A percentile compares a stretch with the other conserved stretches of the same genome.
phyloP scores from a whole-genome alignment of 2,329 filamentous ascomycete genomes.

The Chrysoporthe puriensis region DNA sequence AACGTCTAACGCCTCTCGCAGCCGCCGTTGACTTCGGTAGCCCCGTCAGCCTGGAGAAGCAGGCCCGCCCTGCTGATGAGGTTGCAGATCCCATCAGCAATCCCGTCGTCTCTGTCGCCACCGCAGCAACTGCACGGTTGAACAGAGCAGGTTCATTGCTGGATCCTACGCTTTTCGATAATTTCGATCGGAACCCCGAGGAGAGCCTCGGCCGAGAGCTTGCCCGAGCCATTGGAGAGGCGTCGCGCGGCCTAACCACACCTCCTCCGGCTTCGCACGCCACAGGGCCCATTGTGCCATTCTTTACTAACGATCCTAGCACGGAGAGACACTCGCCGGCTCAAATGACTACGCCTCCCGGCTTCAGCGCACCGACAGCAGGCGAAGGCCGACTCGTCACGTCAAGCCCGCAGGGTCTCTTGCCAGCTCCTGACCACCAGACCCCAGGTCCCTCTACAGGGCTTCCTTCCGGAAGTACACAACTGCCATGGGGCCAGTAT shows the following conservation, averaged over 20 bases:
- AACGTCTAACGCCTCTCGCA: conserved; percentile 7
- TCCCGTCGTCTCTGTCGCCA: conserved; percentile 58
- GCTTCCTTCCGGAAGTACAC: conserved; percentile 12
- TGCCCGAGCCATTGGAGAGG: conserved; percentile 21
- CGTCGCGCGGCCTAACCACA: conserved; percentile 27
- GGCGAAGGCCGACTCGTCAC: not conserved
- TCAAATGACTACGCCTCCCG: conserved; percentile 28
- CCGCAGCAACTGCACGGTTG: conserved; percentile 59
- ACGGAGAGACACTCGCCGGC: not conserved
- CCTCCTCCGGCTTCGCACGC: conserved; percentile 23
- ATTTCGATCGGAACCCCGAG: conserved; percentile 28
- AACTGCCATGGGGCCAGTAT: conserved; percentile 58
- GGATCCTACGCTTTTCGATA: conserved; percentile 50
- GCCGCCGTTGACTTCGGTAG: conserved; percentile 29
- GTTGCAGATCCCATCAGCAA: conserved; percentile 44
- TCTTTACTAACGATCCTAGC: conserved; percentile 16
- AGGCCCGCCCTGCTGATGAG: conserved; percentile 51
- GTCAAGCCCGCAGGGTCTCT: not conserved
- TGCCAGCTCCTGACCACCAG: not conserved
- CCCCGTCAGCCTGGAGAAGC: conserved; percentile 52
- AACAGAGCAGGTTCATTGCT: conserved; percentile 52
- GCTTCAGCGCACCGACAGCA: conserved; percentile 30
- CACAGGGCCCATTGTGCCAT: conserved; percentile 1
- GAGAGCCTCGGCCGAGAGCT: conserved; percentile 24
- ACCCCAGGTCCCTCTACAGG: not conserved